Conservation (phyloP, 495 filamentous ascomycete genomes). For the Talaromyces stipitatus region DNA sequence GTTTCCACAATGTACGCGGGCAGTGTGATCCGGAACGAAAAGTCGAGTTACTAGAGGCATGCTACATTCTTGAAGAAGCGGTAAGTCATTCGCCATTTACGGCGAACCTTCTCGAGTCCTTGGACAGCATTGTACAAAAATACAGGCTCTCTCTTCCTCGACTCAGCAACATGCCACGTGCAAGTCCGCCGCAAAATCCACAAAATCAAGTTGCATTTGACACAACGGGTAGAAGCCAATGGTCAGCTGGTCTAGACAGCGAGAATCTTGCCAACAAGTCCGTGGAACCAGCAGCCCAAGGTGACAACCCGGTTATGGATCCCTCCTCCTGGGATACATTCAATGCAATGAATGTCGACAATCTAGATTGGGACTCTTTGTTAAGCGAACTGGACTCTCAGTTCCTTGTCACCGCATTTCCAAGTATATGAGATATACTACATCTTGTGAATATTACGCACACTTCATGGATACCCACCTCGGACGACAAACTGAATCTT, state of each 20-base stretch:
- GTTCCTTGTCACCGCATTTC: neutral
- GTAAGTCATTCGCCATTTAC: constrained; percentile 23
- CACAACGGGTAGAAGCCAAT: too few species aligned
- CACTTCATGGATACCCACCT: too few species aligned
- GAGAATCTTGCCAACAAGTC: neutral
- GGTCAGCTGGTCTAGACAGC: neutral
- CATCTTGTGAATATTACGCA: too few species aligned
- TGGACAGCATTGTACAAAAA: constrained; percentile 23
- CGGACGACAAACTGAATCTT: too few species aligned
- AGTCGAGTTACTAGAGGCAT: constrained; percentile 24
- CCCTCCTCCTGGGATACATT: constrained; percentile 18
- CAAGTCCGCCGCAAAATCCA: neutral
- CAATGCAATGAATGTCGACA: constrained; percentile 10
- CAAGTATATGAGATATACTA: neutral
- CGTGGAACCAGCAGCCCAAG: neutral
- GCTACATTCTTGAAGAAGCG: constrained; percentile 26
- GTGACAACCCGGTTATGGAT: constrained; percentile 8
- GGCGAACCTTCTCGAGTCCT: constrained; percentile 22
- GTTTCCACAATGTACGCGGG: constrained; percentile 17
- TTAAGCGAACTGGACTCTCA: constrained; percentile 16
- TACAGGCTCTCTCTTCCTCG: constrained; percentile 14
- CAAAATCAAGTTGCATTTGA: neutral
- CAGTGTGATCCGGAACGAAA: constrained; percentile 5
- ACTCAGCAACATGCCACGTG: neutral
- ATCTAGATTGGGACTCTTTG: constrained; percentile 17